Percentiles rank a stretch among this genome's conserved stretches.
phyloP scores from a whole-genome alignment of 2,329 filamentous ascomycete species.

The Hypoxylon sp. region DNA sequence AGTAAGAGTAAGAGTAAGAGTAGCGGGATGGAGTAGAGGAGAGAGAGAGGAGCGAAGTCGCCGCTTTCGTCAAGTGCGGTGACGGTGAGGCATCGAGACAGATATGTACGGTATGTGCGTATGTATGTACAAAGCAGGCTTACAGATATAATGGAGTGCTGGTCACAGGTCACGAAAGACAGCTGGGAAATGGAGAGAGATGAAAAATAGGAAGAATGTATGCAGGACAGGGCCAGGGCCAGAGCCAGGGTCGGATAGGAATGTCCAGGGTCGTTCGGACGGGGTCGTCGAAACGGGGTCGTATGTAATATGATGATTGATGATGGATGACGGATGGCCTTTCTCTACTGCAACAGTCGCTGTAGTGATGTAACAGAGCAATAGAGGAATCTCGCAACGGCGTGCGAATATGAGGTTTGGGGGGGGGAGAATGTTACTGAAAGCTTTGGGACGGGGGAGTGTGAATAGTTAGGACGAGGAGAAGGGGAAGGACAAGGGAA shows the following conservation, averaged over 20 bases:
- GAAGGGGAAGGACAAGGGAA: slow-evolving; percentile 8
- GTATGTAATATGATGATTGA: slow-evolving; percentile 25
- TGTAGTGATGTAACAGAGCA: slow-evolving; percentile 20
- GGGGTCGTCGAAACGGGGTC: not conserved
- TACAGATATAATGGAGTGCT: slow-evolving; percentile 1
- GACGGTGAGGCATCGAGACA: not conserved
- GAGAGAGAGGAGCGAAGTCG: not conserved
- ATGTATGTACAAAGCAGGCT: too few species aligned
- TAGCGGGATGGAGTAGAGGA: too few species aligned
- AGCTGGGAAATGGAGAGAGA: slow-evolving; percentile 21
- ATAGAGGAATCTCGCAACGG: not conserved
- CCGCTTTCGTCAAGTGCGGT: not conserved
- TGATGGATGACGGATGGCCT: slow-evolving; percentile 3
- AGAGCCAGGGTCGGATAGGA: slow-evolving; percentile 11
- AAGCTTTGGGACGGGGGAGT: slow-evolving; percentile 4
- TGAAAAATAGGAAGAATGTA: slow-evolving; percentile 27
- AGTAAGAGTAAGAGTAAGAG: not conserved
- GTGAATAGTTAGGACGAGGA: not conserved
- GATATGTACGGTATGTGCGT: slow-evolving; percentile 15
- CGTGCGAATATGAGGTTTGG: slow-evolving; percentile 6
- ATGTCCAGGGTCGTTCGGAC: too few species aligned
- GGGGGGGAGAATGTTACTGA: not conserved
- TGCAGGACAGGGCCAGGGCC: slow-evolving; percentile 8
- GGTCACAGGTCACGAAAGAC: slow-evolving; percentile 20
- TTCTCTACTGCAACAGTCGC: slow-evolving; percentile 21